Evolutionary conservation across 257 asterid species (phyloP).

Genomic region (Anisodus tanguticus): DNA sequence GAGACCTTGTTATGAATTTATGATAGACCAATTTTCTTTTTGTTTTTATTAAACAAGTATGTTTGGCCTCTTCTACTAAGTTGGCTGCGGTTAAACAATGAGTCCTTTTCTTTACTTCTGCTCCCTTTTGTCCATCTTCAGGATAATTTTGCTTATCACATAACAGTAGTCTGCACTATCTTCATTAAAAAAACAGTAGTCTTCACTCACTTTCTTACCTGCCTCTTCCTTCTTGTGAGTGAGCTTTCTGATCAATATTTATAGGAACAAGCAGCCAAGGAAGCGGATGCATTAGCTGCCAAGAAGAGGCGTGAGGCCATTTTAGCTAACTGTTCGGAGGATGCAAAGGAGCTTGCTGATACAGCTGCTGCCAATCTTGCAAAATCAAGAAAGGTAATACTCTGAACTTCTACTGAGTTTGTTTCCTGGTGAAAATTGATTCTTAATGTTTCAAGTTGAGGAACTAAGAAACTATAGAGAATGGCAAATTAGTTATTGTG

Average conservation of each 20-base stretch:
- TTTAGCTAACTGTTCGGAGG: slow-evolving; percentile 59
- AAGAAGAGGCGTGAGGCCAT: slow-evolving; percentile 55
- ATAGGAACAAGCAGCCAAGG: slow-evolving; percentile 90
- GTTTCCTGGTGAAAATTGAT: slow-evolving; percentile 26
- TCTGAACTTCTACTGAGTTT: slow-evolving; percentile 13
- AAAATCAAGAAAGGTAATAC: slow-evolving; percentile 62
- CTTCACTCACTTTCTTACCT: background rate
- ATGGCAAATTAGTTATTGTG: background rate
- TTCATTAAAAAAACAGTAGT: slow-evolving; percentile 29
- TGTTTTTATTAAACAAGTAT: background rate
- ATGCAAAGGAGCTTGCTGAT: slow-evolving; percentile 68
- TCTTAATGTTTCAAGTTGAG: slow-evolving; percentile 27
- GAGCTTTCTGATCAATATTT: slow-evolving; percentile 16
- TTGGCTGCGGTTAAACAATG: background rate
- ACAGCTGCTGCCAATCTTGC: slow-evolving; percentile 65
- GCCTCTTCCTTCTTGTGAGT: slow-evolving; percentile 26
- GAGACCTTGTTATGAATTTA: background rate
- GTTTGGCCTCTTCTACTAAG: background rate
- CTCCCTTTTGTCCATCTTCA: background rate
- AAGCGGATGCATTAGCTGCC: slow-evolving; percentile 65
- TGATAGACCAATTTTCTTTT: background rate
- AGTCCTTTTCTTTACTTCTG: background rate
- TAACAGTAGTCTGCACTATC: slow-evolving; percentile 29
- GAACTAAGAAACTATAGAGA: background rate
- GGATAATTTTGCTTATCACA: background rate